phyloP scores from a whole-genome alignment of 1,284 basidiomycete genomes.

The Microbotryum intermedium region DNA sequence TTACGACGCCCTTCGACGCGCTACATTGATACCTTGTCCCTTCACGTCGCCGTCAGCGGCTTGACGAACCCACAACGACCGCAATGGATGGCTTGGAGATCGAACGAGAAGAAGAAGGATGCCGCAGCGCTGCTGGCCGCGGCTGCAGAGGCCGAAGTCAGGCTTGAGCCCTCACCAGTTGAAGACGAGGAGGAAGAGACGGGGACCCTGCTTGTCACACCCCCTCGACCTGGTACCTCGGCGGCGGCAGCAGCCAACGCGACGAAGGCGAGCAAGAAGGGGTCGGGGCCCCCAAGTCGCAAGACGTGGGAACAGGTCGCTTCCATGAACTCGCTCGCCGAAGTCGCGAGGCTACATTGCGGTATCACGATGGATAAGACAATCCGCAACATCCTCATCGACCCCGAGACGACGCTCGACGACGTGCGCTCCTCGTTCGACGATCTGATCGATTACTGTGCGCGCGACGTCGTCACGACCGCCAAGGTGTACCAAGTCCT shows the following conservation, averaged over 20 bases:
- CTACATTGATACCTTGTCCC: slow-evolving; percentile 89
- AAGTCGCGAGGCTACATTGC: slow-evolving; percentile 86
- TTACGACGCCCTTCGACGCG: slow-evolving; percentile 62
- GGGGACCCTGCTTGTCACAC: background rate
- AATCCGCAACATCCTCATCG: slow-evolving; percentile 62
- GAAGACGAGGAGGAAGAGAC: slow-evolving; percentile 39
- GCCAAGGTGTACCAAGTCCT: slow-evolving; percentile 71
- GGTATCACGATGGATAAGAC: slow-evolving; percentile 71
- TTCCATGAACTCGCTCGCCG: slow-evolving; percentile 81
- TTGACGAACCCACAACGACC: slow-evolving; percentile 92
- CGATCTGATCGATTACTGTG: slow-evolving; percentile 81
- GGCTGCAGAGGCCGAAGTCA: slow-evolving; percentile 3
- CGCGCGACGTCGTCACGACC: slow-evolving; percentile 73
- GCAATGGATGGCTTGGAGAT: slow-evolving; percentile 78
- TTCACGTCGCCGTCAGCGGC: slow-evolving; percentile 89
- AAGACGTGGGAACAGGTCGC: slow-evolving; percentile 88
- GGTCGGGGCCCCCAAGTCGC: background rate
- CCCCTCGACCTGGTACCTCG: slow-evolving; percentile 1
- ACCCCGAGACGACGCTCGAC: slow-evolving; percentile 51
- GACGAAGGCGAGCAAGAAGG: slow-evolving; percentile 34
- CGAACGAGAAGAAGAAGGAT: slow-evolving; percentile 48
- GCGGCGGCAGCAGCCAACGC: slow-evolving; percentile 28
- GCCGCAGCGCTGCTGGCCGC: slow-evolving; percentile 1
- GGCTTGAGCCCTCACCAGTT: background rate
- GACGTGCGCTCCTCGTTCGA: slow-evolving; percentile 61